These are phyloP conservation scores for Dispira parvispora DNA, from an alignment of 192 early-diverging fungal genomes.

Conservation along the genomic window DNA sequence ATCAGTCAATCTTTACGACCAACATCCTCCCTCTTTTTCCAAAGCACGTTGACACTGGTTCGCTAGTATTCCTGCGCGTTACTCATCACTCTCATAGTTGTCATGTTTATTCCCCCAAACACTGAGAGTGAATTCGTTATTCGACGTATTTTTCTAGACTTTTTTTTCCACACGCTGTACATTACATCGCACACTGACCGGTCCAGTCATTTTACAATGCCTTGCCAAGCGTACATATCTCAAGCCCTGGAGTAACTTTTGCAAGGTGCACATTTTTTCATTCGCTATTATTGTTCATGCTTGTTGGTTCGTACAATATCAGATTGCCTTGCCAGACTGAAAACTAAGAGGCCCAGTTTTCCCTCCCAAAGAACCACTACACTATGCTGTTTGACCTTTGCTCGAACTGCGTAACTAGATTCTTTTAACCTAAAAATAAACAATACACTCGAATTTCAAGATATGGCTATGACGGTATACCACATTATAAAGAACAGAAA, in stretches of 20 bases:
- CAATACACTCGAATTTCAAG: background rate
- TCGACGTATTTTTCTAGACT: background rate
- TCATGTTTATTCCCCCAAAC: background rate
- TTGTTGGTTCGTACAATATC: background rate
- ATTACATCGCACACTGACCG: too few species aligned
- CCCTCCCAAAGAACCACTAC: background rate
- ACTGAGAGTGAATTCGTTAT: background rate
- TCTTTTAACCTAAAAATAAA: conserved; percentile 1
- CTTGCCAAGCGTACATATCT: too few species aligned
- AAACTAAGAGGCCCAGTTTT: background rate
- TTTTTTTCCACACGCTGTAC: too few species aligned
- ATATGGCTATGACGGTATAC: background rate
- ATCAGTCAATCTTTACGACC: background rate
- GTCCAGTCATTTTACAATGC: too few species aligned
- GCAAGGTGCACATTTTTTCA: background rate
- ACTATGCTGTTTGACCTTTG: background rate
- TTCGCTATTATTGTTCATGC: background rate
- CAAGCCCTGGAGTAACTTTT: background rate
- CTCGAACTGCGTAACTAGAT: background rate
- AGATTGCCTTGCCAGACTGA: background rate
- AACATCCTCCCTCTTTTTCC: background rate
- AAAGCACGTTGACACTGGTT: background rate
- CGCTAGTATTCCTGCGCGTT: background rate
- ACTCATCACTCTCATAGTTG: background rate
- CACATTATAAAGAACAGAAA: background rate